Conservation (phyloP, 2,329 filamentous ascomycete species). For the Colletotrichum godetiae region DNA sequence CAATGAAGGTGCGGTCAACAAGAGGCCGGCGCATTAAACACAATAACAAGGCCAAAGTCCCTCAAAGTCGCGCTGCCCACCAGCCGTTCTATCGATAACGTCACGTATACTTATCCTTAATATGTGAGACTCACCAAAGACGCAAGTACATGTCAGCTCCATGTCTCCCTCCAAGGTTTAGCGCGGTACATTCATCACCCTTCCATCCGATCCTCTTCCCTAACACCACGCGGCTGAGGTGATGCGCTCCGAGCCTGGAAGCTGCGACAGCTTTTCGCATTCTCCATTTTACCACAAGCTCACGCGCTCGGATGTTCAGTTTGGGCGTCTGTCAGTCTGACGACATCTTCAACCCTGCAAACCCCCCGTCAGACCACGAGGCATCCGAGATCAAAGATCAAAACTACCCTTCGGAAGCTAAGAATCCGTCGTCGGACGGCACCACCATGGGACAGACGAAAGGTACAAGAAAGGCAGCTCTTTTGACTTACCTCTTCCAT, state of each 20-base stretch:
- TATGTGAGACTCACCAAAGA: not conserved
- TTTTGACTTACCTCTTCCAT: not conserved
- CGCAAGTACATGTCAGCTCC: conserved; percentile 21
- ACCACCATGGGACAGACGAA: not conserved
- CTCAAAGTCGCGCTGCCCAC: conserved; percentile 20
- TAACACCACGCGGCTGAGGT: conserved; percentile 32
- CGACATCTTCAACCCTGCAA: conserved; percentile 11
- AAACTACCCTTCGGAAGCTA: not conserved
- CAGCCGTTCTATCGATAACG: conserved; percentile 17
- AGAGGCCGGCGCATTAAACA: conserved; percentile 33
- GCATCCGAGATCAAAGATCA: not conserved
- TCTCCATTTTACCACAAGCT: conserved; percentile 8
- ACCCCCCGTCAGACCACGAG: conserved; percentile 1
- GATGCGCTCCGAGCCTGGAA: conserved; percentile 11
- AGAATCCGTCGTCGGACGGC: not conserved
- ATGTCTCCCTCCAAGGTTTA: not conserved
- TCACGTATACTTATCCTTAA: not conserved
- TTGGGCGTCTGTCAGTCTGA: conserved; percentile 30
- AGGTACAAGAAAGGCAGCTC: not conserved
- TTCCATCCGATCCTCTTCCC: conserved; percentile 17
- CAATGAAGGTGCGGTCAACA: conserved; percentile 40
- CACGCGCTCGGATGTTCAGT: conserved; percentile 29
- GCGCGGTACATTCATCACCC: conserved; percentile 25
- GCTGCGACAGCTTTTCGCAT: conserved; percentile 12
- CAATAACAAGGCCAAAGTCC: conserved; percentile 33